Base-by-base conservation (phyloP, 768 basidiomycete genomes). In the Clathrus columnatus region DNA sequence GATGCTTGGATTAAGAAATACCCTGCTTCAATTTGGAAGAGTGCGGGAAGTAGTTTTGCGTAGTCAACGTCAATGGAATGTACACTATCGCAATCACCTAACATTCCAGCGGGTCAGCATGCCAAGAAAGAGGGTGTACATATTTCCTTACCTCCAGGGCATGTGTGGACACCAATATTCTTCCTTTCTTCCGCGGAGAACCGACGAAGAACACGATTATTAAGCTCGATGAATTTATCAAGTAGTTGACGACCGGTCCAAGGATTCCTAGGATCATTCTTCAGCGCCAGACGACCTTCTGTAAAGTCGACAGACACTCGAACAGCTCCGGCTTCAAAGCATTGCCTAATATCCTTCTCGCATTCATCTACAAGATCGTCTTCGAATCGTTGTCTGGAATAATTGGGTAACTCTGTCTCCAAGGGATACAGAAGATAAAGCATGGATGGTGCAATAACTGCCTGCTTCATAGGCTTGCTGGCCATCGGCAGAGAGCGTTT, bases 271-370 rank as follows among this genome's bases (percentile, higher is more conserved):
- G 50, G 27, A 17, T 51, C 29, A 7, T 4, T 51, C 21, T 51
- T 51, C 18, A 51, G 29, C 11, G 50, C n/a, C n/a, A 51, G 18
- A 51, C 50, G 50, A 41, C 29, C 50, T 30, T 51, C 50, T 14
- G 50, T 51, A 41, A 51, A 51, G 21, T 51, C 50, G 29, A 51
- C n/a, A 5, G 50, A 51, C 21, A 51, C 50, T n/a, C 50, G 50
- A 29, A 24, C 17, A 23, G 50, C 50, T 11, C 50, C 50, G 42
- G 26, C 29, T 16, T 51, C 50, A 21, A 51, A 51, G 18, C 50
- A 51, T 10, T 36, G 7, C 14, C 29, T 30, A 41, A 51, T 21
- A 32, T 51, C 50, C 50, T 30, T 32, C 23, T 51, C 50, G 7
- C 50, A 51, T 30, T 51, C 50, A 7, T 51, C 16, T 16, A 51